These are phyloP conservation scores for Xylaria sp. DNA, from an alignment of 2,329 filamentous ascomycete genomes.

Conservation along the genomic window DNA sequence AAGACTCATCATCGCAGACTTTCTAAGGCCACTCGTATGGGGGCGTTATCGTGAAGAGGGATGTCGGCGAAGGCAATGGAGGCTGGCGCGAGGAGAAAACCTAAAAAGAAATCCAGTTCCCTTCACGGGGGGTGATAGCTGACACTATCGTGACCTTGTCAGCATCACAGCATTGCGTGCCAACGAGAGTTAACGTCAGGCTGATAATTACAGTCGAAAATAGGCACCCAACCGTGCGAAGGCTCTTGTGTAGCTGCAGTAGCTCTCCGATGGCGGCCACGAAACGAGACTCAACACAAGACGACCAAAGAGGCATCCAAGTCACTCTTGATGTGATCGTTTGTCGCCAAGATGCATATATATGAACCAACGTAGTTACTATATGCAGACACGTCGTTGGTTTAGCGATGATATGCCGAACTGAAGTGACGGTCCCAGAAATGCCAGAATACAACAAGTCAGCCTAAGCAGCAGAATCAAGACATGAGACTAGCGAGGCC, in stretches of 20 bases:
- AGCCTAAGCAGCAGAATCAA: not conserved
- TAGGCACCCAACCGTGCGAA: constrained; percentile 3
- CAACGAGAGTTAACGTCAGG: not conserved
- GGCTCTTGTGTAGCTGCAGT: not conserved
- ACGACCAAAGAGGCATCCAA: not conserved
- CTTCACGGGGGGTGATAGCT: not conserved
- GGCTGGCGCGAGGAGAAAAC: not conserved
- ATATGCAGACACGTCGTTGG: not conserved
- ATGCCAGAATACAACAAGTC: not conserved
- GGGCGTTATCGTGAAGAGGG: constrained; percentile 4
- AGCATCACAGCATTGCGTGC: constrained; percentile 13
- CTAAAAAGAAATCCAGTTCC: not conserved
- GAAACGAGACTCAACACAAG: constrained; percentile 3
- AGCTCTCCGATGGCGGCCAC: constrained; percentile 1
- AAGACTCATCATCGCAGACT: constrained; percentile 54
- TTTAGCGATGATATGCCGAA: not conserved
- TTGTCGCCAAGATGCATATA: constrained; percentile 10
- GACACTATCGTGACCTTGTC: constrained; percentile 17
- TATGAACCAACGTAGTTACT: not conserved
- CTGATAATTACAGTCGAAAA: not conserved
- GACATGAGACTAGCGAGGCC: constrained; percentile 9
- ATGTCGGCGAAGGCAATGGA: constrained; percentile 11
- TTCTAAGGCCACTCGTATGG: not conserved
- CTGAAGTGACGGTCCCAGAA: not conserved
- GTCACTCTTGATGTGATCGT: not conserved